Base-by-base conservation (phyloP, 306 rosid genomes). In the Rubus idaeus region DNA sequence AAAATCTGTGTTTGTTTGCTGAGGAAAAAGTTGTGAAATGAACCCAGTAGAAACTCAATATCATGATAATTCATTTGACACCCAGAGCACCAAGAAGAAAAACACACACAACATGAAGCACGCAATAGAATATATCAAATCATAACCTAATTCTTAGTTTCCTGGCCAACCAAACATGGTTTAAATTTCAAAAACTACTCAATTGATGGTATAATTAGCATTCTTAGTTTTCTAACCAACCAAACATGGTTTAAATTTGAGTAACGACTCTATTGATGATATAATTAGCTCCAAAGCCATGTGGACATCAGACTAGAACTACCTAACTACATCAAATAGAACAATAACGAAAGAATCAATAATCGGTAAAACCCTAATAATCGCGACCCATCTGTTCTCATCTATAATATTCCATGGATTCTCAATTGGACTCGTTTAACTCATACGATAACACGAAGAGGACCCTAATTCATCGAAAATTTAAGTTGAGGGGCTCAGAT, bases 391-490 rank as follows among this genome's bases (percentile, higher is more conserved):
- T 12, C 56, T 3, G 10, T 69, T 47, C 72, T 2, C 49, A 45
- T 10, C 56, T 68, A 46, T 23, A 46, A 3, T 8, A 23, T 6
- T 46, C 11, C 37, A 30, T 3, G 20, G 11, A 40, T 70, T 50
- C 62, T 49, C 49, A 40, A 53, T 53, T 55, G 53, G 20, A 55
- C 63, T 26, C 44, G 4, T 47, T 58, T 14, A 70, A 47, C 47
- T 7, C 26, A 64, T 26, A 45, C 37, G 18, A 44, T 44, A 30
- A 30, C 35, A 30, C 35, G 35, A 30, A 30, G 35, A 30, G 46
- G 44, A 57, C 68, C 67, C 77, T 42, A 73, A 45, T 12, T 73
- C 77, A 30, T 9, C 53, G 11, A 13, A 21, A 42, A 57, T 44
- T 72, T 4, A 57, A 14, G 47, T 26, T 21, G 21, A 56, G 67